Conservation (phyloP, 1,284 basidiomycete genomes). For the Ganoderma sp. region DNA sequence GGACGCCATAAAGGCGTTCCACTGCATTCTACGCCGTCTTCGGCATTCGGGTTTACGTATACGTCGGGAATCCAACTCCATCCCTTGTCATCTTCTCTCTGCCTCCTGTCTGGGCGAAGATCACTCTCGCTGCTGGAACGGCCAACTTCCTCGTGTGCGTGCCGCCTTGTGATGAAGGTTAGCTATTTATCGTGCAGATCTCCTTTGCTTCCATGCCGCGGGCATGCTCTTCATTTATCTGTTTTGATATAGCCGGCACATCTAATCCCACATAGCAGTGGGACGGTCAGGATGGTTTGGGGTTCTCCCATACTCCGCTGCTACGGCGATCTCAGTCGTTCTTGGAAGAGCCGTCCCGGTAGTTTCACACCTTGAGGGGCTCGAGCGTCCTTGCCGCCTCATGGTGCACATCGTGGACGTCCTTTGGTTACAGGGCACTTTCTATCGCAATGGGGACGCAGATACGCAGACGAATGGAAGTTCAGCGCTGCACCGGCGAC, state of each 20-base stretch:
- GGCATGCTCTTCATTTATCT: slow-evolving; percentile 65
- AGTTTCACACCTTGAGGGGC: slow-evolving; percentile 58
- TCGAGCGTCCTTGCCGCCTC: slow-evolving; percentile 63
- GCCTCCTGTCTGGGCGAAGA: slow-evolving; percentile 56
- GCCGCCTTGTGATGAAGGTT: neutral
- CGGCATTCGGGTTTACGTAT: slow-evolving; percentile 60
- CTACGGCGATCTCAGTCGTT: slow-evolving; percentile 56
- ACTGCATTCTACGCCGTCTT: slow-evolving; percentile 57
- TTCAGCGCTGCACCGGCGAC: slow-evolving; percentile 46
- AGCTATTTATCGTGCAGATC: slow-evolving; percentile 1
- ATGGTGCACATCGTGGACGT: slow-evolving; percentile 65
- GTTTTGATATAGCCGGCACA: slow-evolving; percentile 61
- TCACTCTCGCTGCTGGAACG: slow-evolving; percentile 53
- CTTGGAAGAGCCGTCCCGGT: slow-evolving; percentile 62
- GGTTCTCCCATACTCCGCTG: slow-evolving; percentile 51
- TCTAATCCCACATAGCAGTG: slow-evolving; percentile 59
- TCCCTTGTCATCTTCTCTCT: slow-evolving; percentile 61
- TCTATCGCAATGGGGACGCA: slow-evolving; percentile 48
- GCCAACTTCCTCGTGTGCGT: slow-evolving; percentile 58
- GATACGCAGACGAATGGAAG: slow-evolving; percentile 40
- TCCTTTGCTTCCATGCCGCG: slow-evolving; percentile 57
- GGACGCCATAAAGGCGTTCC: slow-evolving; percentile 57
- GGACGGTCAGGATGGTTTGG: slow-evolving; percentile 60
- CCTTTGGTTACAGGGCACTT: slow-evolving; percentile 60
- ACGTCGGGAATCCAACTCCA: slow-evolving; percentile 61